phyloP scores from a whole-genome alignment of 495 filamentous ascomycete species.

The Xylaria castorea region DNA sequence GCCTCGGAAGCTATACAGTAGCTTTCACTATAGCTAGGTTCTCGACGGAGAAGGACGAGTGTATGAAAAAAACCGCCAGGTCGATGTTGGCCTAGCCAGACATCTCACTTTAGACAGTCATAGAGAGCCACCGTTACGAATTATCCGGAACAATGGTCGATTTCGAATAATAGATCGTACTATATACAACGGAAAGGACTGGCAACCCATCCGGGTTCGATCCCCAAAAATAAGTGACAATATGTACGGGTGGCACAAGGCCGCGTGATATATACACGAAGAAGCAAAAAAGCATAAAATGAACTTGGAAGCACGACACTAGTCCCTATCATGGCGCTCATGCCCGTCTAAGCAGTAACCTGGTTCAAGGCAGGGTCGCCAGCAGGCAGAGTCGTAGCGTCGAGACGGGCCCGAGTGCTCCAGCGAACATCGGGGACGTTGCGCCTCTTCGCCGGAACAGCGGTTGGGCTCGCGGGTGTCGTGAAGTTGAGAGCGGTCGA shows the following conservation, averaged over 20 bases:
- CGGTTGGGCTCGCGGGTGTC: not conserved
- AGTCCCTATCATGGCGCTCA: not conserved
- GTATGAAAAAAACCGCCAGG: not conserved
- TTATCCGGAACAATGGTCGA: not conserved
- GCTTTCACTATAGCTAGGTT: not conserved
- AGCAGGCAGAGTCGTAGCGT: constrained; percentile 18
- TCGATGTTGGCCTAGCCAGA: not conserved
- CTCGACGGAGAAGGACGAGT: not conserved
- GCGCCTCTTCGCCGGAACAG: constrained; percentile 17
- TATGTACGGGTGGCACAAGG: not conserved
- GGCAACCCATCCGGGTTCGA: not conserved
- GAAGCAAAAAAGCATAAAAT: not conserved
- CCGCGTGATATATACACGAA: constrained; percentile 21
- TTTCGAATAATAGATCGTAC: not conserved
- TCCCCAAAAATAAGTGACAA: not conserved
- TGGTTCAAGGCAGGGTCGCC: constrained; percentile 21
- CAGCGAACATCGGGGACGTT: constrained; percentile 22
- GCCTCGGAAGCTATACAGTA: constrained; percentile 4
- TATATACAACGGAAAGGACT: constrained; percentile 18
- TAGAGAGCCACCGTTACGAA: not conserved
- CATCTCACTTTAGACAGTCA: not conserved
- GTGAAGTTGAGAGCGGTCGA: constrained; percentile 16
- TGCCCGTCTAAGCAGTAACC: constrained; percentile 2
- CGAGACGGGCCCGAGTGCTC: constrained; percentile 19
- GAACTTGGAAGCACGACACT: not conserved